A percentile compares a stretch with the other conserved stretches of the same genome.
These are phyloP conservation scores for Didymosphaeria variabile DNA, from an alignment of 2,329 filamentous ascomycete species.

Conservation along the genomic window DNA sequence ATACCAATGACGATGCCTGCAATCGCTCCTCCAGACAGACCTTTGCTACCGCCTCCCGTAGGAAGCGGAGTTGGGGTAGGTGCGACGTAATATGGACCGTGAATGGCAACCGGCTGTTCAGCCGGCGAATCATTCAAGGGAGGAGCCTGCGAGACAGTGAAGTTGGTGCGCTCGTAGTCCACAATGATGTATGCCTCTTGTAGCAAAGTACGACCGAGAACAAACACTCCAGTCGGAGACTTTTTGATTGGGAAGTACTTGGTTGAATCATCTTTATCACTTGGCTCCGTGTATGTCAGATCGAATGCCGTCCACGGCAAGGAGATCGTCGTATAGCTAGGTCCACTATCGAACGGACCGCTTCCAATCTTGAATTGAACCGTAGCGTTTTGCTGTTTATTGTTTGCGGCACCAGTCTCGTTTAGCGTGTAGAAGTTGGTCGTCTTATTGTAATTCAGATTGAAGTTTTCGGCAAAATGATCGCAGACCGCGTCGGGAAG, in stretches of 20 bases:
- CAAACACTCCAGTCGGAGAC: slow-evolving; percentile 31
- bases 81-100: slow-evolving; percentile 26
- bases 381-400: slow-evolving; percentile 35
- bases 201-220: slow-evolving; percentile 47
- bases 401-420: slow-evolving; percentile 30
- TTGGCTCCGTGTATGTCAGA: slow-evolving; percentile 21
- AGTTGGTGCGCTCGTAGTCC: slow-evolving; percentile 48
- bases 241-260: slow-evolving; percentile 46
- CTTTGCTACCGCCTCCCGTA: slow-evolving; percentile 19
- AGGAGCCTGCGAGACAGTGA: slow-evolving; percentile 40
- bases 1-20: slow-evolving; percentile 48
- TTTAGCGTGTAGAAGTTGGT: slow-evolving; percentile 49
- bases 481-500: slow-evolving; percentile 48
- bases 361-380: slow-evolving; percentile 37
- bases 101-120: slow-evolving; percentile 35
- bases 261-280: slow-evolving; percentile 18
- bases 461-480: slow-evolving; percentile 46
- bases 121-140: slow-evolving; percentile 33
- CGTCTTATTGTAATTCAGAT: slow-evolving; percentile 43
- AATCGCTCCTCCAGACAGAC: slow-evolving; percentile 40
- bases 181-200: slow-evolving; percentile 51
- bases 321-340: slow-evolving; percentile 28
- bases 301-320: slow-evolving; percentile 45
- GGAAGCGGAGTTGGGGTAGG: slow-evolving; percentile 14
- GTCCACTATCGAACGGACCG: slow-evolving; percentile 16